A percentile compares a stretch with the other conserved stretches of the same genome.
These are phyloP conservation scores for Pholiota conissans DNA, from an alignment of 768 basidiomycete species.

Conservation along the genomic window DNA sequence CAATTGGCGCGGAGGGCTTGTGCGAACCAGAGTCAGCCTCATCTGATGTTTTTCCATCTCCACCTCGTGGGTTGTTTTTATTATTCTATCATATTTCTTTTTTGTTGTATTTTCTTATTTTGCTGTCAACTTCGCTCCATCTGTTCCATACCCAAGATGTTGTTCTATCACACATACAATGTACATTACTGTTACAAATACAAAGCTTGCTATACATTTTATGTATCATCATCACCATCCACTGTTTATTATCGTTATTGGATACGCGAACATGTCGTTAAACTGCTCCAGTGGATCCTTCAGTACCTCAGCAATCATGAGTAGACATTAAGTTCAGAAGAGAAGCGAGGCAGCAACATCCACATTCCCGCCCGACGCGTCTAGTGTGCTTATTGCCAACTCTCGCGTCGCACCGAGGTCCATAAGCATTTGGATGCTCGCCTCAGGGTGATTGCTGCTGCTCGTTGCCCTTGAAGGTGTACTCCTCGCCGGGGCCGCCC, in stretches of 20 bases:
- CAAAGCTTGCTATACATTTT: not conserved
- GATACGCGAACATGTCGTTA: too few species aligned
- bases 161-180: not conserved
- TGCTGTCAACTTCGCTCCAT: not conserved
- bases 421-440: constrained; percentile 63
- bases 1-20: constrained; percentile 86
- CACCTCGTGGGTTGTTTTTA: constrained; percentile 15
- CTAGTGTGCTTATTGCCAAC: constrained; percentile 72
- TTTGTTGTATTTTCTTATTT: constrained; percentile 3
- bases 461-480: constrained; percentile 15
- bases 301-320: too few species aligned
- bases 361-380: constrained; percentile 82
- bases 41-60: constrained; percentile 46
- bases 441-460: constrained; percentile 50
- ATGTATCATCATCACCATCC: not conserved
- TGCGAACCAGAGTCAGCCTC: constrained; percentile 76
- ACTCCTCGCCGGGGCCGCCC: constrained; percentile 17
- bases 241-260: not conserved
- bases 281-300: too few species aligned
- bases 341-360: constrained; percentile 87
- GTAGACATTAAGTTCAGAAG: constrained; percentile 42
- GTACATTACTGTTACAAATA: constrained; percentile 9
- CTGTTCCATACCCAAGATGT: not conserved
- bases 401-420: constrained; percentile 78
- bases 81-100: constrained; percentile 4